These are phyloP conservation scores for Emergomyces africanus DNA, from an alignment of 2,329 filamentous ascomycete genomes.

Conservation along the genomic window DNA sequence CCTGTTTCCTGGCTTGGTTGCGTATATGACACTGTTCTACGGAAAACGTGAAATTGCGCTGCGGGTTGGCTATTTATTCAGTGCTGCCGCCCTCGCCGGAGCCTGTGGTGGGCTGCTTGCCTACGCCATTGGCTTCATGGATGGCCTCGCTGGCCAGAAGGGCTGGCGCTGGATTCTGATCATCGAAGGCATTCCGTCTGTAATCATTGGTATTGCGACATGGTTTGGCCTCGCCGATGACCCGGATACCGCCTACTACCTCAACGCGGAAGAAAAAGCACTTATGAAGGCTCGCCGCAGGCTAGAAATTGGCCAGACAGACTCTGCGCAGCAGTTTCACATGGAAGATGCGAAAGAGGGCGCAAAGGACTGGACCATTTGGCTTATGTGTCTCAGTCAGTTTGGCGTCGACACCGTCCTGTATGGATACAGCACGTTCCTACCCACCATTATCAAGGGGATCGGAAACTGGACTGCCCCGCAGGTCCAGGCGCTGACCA, in stretches of 20 bases:
- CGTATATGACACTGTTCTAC: conserved; percentile 65
- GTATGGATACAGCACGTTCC: conserved; percentile 65
- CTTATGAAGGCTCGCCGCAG: conserved; percentile 41
- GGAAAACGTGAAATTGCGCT: conserved; percentile 59
- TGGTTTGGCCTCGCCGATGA: conserved; percentile 52
- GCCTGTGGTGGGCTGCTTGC: conserved; percentile 61
- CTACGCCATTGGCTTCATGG: conserved; percentile 61
- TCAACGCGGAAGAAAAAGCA: conserved; percentile 46
- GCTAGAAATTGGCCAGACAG: conserved; percentile 38
- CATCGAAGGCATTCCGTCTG: conserved; percentile 43
- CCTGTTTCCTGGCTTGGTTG: conserved; percentile 54
- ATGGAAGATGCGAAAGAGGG: conserved; percentile 53
- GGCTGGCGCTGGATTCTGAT: conserved; percentile 64
- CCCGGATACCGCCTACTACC: conserved; percentile 51
- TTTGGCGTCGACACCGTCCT: conserved; percentile 66
- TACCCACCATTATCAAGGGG: conserved; percentile 64
- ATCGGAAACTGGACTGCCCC: conserved; percentile 52
- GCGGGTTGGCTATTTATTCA: conserved; percentile 59
- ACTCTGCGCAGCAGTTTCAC: conserved; percentile 41
- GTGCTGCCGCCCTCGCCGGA: conserved; percentile 52
- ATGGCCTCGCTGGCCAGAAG: conserved; percentile 48
- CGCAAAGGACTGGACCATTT: conserved; percentile 64
- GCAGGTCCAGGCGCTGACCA: conserved; percentile 61
- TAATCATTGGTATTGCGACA: conserved; percentile 43
- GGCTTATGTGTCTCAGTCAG: conserved; percentile 54